Conservation (phyloP, 345 rosid genomes). For the Eucalyptus decipiens region DNA sequence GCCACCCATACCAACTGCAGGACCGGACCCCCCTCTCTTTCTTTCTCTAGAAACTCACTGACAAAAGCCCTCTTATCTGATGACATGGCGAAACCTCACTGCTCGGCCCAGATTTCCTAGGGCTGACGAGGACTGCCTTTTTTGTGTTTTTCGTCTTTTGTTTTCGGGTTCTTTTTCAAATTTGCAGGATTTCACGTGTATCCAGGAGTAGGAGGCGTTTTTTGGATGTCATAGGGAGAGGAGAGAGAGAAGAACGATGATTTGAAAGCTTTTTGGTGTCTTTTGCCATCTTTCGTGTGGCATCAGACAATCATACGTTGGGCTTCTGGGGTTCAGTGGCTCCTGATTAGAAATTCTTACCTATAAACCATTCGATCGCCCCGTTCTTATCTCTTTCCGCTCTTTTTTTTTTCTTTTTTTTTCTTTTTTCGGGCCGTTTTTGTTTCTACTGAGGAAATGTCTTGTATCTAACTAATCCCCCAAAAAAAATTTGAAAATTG, state of each 20-base stretch:
- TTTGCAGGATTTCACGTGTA: conserved; percentile 29
- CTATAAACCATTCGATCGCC: neutral
- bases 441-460: neutral
- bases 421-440: neutral
- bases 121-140: conserved; percentile 23
- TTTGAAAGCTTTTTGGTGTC: conserved; percentile 45
- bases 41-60: neutral
- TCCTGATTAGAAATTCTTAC: conserved; percentile 2
- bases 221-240: conserved; percentile 5
- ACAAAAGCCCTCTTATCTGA: conserved; percentile 23
- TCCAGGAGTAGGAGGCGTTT: neutral
- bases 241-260: conserved; percentile 10
- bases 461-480: neutral
- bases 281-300: conserved; percentile 43
- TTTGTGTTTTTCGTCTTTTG: neutral
- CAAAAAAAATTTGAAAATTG: neutral
- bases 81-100: conserved; percentile 20
- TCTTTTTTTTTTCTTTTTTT: neutral
- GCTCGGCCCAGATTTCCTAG: conserved; percentile 21
- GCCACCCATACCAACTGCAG: neutral
- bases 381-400: neutral
- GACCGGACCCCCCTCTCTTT: neutral
- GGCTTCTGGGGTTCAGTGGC: conserved; percentile 36
- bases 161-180: neutral
- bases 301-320: conserved; percentile 45